Conservation (phyloP, 1,284 basidiomycete genomes). For the Trichosporon faecale region DNA sequence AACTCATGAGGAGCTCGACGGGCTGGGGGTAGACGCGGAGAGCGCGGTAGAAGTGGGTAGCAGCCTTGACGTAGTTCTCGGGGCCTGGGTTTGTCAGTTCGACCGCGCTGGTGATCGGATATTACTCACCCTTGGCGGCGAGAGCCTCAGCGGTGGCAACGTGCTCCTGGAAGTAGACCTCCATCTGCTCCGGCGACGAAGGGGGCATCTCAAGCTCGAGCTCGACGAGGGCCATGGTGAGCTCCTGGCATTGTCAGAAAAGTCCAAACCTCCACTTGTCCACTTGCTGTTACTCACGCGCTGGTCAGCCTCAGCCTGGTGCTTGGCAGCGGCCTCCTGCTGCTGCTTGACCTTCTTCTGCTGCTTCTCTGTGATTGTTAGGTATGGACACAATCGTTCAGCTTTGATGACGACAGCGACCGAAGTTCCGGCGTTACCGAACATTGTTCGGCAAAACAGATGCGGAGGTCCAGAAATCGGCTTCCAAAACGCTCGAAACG, state of each 20-base stretch:
- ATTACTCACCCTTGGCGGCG: constrained; percentile 64
- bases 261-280: background rate
- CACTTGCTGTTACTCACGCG: constrained; percentile 15
- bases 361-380: constrained; percentile 66
- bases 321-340: constrained; percentile 61
- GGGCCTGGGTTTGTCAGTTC: constrained; percentile 60
- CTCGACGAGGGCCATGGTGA: constrained; percentile 28
- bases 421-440: background rate
- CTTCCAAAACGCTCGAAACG: background rate
- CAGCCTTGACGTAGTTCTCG: constrained; percentile 70
- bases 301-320: constrained; percentile 33
- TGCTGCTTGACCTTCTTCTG: constrained; percentile 68
- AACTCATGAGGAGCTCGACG: constrained; percentile 77
- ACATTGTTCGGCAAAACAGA: background rate
- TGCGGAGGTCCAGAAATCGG: background rate
- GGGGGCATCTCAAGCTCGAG: constrained; percentile 57
- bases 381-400: background rate
- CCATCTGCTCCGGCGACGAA: constrained; percentile 66
- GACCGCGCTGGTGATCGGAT: background rate
- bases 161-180: constrained; percentile 86
- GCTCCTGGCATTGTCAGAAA: constrained; percentile 17
- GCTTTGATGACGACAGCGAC: background rate
- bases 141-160: constrained; percentile 84
- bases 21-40: constrained; percentile 91
- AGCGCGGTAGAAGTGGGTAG: constrained; percentile 87